Percentiles rank a stretch among this genome's conserved stretches.
These are phyloP conservation scores for Lycium ferocissimum DNA, from an alignment of 257 asterid genomes.

Conservation along the genomic window DNA sequence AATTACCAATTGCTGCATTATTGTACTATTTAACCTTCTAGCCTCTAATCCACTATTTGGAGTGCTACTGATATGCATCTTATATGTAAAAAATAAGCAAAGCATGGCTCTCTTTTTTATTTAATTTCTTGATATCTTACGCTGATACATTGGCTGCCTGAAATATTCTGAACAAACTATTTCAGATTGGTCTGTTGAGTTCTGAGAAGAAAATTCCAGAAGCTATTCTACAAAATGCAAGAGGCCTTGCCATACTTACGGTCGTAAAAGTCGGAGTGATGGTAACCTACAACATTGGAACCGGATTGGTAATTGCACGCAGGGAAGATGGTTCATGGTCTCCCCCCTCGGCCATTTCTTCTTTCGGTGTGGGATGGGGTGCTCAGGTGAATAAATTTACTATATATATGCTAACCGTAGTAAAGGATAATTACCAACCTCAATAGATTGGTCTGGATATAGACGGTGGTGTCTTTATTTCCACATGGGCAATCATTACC, in stretches of 20 bases:
- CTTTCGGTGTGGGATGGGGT: slow-evolving; percentile 98
- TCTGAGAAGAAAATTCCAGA: slow-evolving; percentile 90
- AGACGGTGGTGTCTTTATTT: not conserved
- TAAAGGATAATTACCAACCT: not conserved
- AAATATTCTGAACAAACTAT: slow-evolving; percentile 29
- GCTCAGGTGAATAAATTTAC: slow-evolving; percentile 71
- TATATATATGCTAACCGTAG: not conserved
- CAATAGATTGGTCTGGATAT: not conserved
- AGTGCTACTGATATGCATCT: not conserved
- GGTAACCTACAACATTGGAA: slow-evolving; percentile 94
- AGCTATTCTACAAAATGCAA: slow-evolving; percentile 84
- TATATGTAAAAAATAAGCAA: not conserved
- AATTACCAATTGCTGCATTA: slow-evolving; percentile 15
- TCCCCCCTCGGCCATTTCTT: slow-evolving; percentile 95
- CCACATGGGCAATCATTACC: not conserved
- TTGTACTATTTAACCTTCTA: not conserved
- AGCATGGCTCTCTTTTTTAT: not conserved
- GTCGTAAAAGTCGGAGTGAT: slow-evolving; percentile 89
- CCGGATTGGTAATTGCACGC: slow-evolving; percentile 90
- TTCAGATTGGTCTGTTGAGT: slow-evolving; percentile 73
- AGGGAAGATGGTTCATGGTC: slow-evolving; percentile 98
- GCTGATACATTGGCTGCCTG: slow-evolving; percentile 11
- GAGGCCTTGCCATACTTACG: slow-evolving; percentile 93
- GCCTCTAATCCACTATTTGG: not conserved
- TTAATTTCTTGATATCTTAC: slow-evolving; percentile 14